phyloP scores from a whole-genome alignment of 2,329 filamentous ascomycete genomes.

The Fusarium dimerum region DNA sequence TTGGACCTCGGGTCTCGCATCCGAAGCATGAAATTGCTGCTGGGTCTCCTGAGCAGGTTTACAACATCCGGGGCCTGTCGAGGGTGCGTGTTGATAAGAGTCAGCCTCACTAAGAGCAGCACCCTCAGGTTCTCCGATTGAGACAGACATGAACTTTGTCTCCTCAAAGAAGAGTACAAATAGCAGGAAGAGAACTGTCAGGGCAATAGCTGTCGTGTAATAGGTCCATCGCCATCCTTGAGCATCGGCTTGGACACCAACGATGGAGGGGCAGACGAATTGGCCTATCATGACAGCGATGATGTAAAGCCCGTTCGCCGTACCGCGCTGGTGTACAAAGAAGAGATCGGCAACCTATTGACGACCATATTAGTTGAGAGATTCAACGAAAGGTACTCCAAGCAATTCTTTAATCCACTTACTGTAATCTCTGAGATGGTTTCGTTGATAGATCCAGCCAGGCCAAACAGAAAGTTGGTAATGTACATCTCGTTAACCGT shows the following conservation, averaged over 20 bases:
- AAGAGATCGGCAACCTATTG: constrained; percentile 31
- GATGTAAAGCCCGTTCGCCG: constrained; percentile 30
- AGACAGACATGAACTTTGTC: constrained; percentile 24
- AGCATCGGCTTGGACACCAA: constrained; percentile 16
- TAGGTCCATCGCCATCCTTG: constrained; percentile 17
- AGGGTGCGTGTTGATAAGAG: background rate
- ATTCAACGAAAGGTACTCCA: background rate
- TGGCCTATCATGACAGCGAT: constrained; percentile 25
- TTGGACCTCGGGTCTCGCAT: background rate
- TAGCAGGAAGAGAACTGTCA: constrained; percentile 15
- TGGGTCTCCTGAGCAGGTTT: background rate
- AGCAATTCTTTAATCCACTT: background rate
- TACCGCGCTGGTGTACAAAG: constrained; percentile 29
- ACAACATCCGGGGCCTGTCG: background rate
- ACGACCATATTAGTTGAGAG: background rate
- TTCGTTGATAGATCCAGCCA: constrained; percentile 39
- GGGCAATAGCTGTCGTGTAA: constrained; percentile 12
- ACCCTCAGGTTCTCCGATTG: background rate
- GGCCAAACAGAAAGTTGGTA: constrained; percentile 22
- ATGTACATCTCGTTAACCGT: background rate
- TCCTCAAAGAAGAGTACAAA: constrained; percentile 23
- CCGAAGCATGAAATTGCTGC: background rate
- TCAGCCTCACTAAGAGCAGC: no score
- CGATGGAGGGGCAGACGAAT: constrained; percentile 28
- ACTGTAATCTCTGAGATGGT: constrained; percentile 37